These are phyloP conservation scores for Penicillium concentricum DNA, from an alignment of 2,329 filamentous ascomycete genomes.

Conservation along the genomic window DNA sequence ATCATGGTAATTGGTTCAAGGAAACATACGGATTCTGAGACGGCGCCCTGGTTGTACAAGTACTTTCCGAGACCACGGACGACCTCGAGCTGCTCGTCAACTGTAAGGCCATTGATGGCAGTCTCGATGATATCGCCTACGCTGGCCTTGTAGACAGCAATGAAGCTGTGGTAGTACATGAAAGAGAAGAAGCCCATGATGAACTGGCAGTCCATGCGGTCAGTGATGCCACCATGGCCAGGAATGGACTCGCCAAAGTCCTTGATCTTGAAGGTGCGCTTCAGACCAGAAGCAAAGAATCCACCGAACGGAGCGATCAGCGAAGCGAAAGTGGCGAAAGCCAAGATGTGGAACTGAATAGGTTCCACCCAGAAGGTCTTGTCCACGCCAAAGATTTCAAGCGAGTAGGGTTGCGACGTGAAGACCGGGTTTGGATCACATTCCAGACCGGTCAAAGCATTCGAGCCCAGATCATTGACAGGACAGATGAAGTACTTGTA, in stretches of 20 bases:
- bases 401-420: slow-evolving; percentile 69
- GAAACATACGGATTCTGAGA: slow-evolving; percentile 53
- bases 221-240: slow-evolving; percentile 95
- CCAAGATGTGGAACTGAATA: slow-evolving; percentile 89
- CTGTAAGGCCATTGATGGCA: slow-evolving; percentile 81
- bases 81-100: slow-evolving; percentile 85
- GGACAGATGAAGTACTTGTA: slow-evolving; percentile 99
- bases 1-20: not conserved
- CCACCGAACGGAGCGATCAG: slow-evolving; percentile 96
- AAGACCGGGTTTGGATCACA: slow-evolving; percentile 93
- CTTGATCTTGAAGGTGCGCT: slow-evolving; percentile 99
- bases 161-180: slow-evolving; percentile 98
- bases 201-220: slow-evolving; percentile 99
- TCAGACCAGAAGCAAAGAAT: slow-evolving; percentile 96
- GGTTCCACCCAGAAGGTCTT: slow-evolving; percentile 75
- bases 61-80: slow-evolving; percentile 63
- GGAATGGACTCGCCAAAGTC: slow-evolving; percentile 98
- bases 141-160: slow-evolving; percentile 80
- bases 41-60: slow-evolving; percentile 61
- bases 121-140: slow-evolving; percentile 86
- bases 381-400: slow-evolving; percentile 70
- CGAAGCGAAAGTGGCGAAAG: slow-evolving; percentile 90
- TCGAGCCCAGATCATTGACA: slow-evolving; percentile 92
- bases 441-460: slow-evolving; percentile 83
- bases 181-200: slow-evolving; percentile 99